These are phyloP conservation scores for Solanum chacoense DNA, from an alignment of 305 asterid genomes.

Conservation along the genomic window DNA sequence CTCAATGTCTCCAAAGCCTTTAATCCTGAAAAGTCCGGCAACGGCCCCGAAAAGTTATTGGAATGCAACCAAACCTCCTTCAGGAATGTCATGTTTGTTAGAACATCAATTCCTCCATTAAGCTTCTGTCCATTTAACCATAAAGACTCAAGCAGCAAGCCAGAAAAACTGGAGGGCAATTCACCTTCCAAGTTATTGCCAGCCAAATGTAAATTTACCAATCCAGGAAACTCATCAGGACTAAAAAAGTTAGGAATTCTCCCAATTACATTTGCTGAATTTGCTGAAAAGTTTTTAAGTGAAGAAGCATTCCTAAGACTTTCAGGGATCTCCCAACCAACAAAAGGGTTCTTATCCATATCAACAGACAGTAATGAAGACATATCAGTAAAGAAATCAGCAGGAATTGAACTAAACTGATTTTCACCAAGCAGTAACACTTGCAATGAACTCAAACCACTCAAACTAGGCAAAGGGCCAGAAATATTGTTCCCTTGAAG, in stretches of 20 bases:
- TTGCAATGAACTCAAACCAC: constrained; percentile 47
- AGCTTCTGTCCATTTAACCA: constrained; percentile 89
- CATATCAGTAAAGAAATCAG: constrained; percentile 71
- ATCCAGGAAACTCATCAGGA: constrained; percentile 66
- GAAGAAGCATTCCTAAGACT: constrained; percentile 58
- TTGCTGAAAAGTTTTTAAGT: constrained; percentile 71
- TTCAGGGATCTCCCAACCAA: constrained; percentile 59
- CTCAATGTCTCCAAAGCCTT: constrained; percentile 48
- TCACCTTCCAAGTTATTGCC: constrained; percentile 64
- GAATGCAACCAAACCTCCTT: constrained; percentile 87
- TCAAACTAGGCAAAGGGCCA: constrained; percentile 69
- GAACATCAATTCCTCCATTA: constrained; percentile 50
- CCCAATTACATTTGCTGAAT: constrained; percentile 65
- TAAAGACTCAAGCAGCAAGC: constrained; percentile 60
- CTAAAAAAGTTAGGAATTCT: constrained; percentile 51
- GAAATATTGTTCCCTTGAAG: constrained; percentile 73
- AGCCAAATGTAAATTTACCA: constrained; percentile 72
- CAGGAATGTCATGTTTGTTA: constrained; percentile 73
- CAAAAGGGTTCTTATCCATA: constrained; percentile 61
- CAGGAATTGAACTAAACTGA: constrained; percentile 52
- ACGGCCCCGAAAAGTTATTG: constrained; percentile 54
- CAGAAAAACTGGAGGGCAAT: constrained; percentile 51
- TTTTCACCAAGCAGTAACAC: constrained; percentile 64
- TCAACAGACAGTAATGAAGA: constrained; percentile 64
- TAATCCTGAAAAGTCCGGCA: constrained; percentile 61